Evolutionary conservation across 257 asterid genomes (phyloP).

Genomic region (Lavandula angustifolia): DNA sequence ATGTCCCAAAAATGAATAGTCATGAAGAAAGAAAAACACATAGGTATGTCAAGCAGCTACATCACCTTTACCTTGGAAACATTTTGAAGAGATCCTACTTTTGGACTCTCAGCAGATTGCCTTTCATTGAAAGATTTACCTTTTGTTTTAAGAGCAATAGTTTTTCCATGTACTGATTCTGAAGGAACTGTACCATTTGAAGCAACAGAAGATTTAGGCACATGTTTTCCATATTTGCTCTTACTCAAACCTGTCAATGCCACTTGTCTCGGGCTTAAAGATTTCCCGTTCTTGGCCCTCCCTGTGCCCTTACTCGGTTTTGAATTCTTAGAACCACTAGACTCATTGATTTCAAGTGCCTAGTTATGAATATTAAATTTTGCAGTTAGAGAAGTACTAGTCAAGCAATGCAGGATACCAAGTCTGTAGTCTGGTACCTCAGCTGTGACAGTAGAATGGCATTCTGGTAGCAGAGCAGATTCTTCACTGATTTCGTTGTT

Average conservation of each 20-base stretch:
- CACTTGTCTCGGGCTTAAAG: conserved; percentile 34
- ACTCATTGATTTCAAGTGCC: conserved; percentile 37
- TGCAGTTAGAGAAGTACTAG: conserved; percentile 13
- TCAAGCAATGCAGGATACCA: background rate
- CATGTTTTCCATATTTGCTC: conserved; percentile 42
- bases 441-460: conserved; percentile 15
- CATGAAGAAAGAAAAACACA: background rate
- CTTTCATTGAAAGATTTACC: conserved; percentile 42
- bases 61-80: conserved; percentile 39
- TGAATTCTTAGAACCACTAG: conserved; percentile 34
- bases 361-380: conserved; percentile 23
- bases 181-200: conserved; percentile 46
- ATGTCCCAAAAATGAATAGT: conserved; percentile 11
- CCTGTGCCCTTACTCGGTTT: conserved; percentile 36
- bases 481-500: conserved; percentile 32
- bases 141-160: conserved; percentile 32
- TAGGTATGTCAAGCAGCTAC: conserved; percentile 11
- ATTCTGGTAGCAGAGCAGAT: conserved; percentile 37
- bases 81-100: conserved; percentile 28
- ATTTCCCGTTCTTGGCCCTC: conserved; percentile 44
- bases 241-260: conserved; percentile 34
- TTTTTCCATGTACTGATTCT: conserved; percentile 34
- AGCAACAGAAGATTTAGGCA: conserved; percentile 36
- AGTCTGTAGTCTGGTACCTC: conserved; percentile 29
- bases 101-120: conserved; percentile 35